Conservation (phyloP, 169 alveolate genomes). For the Eimeria sp. region DNA sequence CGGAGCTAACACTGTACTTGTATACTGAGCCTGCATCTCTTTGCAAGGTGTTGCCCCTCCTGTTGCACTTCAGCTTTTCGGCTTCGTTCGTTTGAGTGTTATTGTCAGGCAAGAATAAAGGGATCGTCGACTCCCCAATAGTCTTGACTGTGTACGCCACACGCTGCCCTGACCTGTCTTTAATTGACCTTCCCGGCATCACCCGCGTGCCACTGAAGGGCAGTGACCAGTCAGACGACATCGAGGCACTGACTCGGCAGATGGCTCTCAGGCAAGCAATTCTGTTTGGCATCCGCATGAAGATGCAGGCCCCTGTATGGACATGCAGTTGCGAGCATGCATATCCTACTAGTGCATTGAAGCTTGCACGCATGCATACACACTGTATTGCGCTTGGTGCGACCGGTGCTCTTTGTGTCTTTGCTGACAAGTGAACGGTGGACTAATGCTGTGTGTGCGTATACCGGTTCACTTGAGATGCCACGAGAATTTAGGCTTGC, state of each 20-base stretch:
- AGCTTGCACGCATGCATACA: neutral
- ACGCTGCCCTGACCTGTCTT: slow-evolving; percentile 98
- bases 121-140: slow-evolving; percentile 98
- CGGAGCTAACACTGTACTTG: neutral
- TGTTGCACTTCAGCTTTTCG: neutral
- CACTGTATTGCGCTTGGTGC: neutral
- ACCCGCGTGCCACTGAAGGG: slow-evolving; percentile 97
- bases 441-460: too few relatives aligned
- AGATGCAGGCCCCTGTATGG: neutral
- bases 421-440: too few relatives aligned
- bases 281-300: neutral
- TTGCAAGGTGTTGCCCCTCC: neutral
- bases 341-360: neutral
- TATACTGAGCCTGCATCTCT: neutral
- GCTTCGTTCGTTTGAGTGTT: neutral
- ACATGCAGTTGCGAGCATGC: neutral
- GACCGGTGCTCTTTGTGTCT: too few relatives aligned
- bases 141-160: slow-evolving; percentile 97
- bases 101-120: slow-evolving; percentile 95
- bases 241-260: slow-evolving; percentile 97
- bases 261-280: slow-evolving; percentile 82
- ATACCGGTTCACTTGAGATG: too few relatives aligned
- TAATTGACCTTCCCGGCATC: slow-evolving; percentile 99
- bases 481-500: too few relatives aligned
- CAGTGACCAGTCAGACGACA: slow-evolving; percentile 97